These are phyloP conservation scores for Fusarium sp. DNA, from an alignment of 2,329 filamentous ascomycete genomes.

Conservation along the genomic window DNA sequence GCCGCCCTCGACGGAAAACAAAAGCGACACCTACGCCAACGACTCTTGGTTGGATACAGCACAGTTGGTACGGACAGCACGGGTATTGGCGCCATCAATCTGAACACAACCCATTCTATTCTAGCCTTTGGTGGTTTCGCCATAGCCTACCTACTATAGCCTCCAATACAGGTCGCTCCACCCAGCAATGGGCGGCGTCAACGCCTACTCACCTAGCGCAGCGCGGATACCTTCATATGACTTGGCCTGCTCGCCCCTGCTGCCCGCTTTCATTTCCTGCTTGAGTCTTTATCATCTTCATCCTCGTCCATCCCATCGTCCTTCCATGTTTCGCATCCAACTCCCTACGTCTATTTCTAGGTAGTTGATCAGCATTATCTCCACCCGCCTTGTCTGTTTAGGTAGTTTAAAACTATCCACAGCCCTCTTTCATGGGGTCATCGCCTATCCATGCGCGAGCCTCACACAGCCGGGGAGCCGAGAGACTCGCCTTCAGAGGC, in stretches of 20 bases:
- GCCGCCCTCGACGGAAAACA: conserved; percentile 12
- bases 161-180: conserved; percentile 36
- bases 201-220: conserved; percentile 46
- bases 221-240: conserved; percentile 48
- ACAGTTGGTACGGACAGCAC: not conserved
- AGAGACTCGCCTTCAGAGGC: conserved; percentile 31
- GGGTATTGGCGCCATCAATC: conserved; percentile 12
- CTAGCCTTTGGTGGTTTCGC: conserved; percentile 2
- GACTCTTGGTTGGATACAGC: not conserved
- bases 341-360: not conserved
- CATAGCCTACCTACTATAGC: conserved; percentile 23
- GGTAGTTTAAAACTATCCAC: not conserved
- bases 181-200: conserved; percentile 44
- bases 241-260: conserved; percentile 38
- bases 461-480: conserved; percentile 36
- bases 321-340: not conserved
- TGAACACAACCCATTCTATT: conserved; percentile 23
- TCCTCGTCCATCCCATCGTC: not conserved
- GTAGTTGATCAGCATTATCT: not conserved
- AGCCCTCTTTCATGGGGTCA: conserved; percentile 36
- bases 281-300: conserved; percentile 18
- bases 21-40: conserved; percentile 1
- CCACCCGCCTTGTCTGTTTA: not conserved
- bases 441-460: conserved; percentile 40
- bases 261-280: conserved; percentile 17